Evolutionary conservation across 805 yeast genomes (phyloP), one percentile per base, ranked within the genome.

Genomic region (Metschnikowia noctiluminum): DNA sequence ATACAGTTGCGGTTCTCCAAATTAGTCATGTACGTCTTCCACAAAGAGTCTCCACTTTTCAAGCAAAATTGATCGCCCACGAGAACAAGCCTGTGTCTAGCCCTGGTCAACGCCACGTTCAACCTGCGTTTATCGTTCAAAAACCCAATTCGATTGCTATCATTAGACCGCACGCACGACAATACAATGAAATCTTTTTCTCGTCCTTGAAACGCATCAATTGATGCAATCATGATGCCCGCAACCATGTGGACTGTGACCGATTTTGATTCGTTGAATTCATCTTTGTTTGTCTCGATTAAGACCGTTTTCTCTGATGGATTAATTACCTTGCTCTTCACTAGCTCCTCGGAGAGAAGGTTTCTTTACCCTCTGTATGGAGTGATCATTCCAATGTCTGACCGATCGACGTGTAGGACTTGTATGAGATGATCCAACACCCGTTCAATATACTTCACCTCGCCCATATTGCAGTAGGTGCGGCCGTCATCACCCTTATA

Each of bases 101-200:
- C 95, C 65, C 96, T 80, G 2, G 96, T 89, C 43, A 89, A 71
- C 6, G 95, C 96, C 50, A 89, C 96, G 63, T 89, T 89, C 61
- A 89, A 64, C 68, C 96, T 84, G 61, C 96, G 76, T 26, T 89
- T 87, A 60, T 89, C 96, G 51, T 82, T 79, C 62, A 89, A 73
- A 66, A 89, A 89, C 12, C 96, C 96, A 57, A 89, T 85, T 6
- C 79, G 77, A 52, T 82, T 84, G 45, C 75, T 74, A 28, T 80
- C 83, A 60, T 89, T 89, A 27, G 94, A 86, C 53, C 82, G 64
- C 16, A 77, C 81, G 60, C 81, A 76, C 7, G 80, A 76, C 53
- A 77, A 60, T 21, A 78, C 69, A 38, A 78, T 64, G 58, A 70
- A 76, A 49, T 77, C 75, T 58, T 77, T 77, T 57, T 78, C 81